phyloP scores from a whole-genome alignment of 305 asterid species.

The Solanum hybrid region DNA sequence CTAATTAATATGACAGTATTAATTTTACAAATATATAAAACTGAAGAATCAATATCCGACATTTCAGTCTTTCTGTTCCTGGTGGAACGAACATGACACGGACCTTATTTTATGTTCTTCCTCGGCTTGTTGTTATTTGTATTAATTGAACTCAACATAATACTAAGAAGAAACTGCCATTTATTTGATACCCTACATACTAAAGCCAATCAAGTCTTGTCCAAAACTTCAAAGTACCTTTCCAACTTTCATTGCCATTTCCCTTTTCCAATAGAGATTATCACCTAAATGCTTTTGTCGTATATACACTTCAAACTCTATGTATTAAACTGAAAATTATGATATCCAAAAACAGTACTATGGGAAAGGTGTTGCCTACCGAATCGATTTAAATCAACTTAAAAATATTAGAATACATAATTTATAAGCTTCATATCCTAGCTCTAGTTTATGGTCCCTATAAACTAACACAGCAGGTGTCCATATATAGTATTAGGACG shows the following conservation, averaged over 20 bases:
- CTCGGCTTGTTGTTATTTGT: slow-evolving; percentile 5
- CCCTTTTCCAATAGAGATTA: slow-evolving; percentile 14
- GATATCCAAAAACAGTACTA: background rate
- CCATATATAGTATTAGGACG: background rate
- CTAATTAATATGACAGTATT: background rate
- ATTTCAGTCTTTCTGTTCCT: background rate
- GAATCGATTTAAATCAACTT: background rate
- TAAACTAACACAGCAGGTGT: background rate
- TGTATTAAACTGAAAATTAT: background rate
- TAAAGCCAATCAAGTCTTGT: slow-evolving; percentile 35
- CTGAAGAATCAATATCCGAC: background rate
- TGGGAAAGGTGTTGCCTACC: background rate
- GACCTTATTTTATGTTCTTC: background rate
- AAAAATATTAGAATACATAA: background rate
- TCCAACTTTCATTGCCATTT: slow-evolving; percentile 14
- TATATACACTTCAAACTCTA: background rate
- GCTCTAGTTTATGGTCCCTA: background rate
- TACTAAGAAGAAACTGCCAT: slow-evolving; percentile 38
- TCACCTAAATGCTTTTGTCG: background rate
- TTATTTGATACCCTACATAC: slow-evolving; percentile 32
- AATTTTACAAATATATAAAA: background rate
- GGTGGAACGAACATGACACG: slow-evolving; percentile 3
- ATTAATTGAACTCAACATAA: slow-evolving; percentile 24
- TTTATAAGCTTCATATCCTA: background rate
- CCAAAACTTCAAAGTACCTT: slow-evolving; percentile 45